Evolutionary conservation across 2,329 filamentous ascomycete species (phyloP).

Genomic region (Didymella segeticola): DNA sequence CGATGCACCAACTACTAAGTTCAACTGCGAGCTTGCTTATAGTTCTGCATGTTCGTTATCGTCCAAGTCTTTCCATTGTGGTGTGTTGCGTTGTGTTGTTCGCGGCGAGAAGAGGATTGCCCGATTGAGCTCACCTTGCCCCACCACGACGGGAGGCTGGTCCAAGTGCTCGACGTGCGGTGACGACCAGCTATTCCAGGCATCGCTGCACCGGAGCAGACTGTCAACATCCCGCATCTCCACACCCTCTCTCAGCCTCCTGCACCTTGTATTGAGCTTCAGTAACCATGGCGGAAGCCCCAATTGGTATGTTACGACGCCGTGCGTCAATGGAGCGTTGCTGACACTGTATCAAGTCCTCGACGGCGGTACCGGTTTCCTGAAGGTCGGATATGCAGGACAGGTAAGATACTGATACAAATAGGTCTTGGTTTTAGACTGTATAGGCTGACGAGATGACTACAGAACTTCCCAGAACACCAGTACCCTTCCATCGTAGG

Average conservation of each 20-base stretch:
- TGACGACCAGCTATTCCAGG: slow-evolving; percentile 24
- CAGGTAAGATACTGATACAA: slow-evolving; percentile 62
- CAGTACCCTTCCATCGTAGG: slow-evolving; percentile 99
- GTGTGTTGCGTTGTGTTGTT: not conserved
- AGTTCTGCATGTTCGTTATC: too few species aligned
- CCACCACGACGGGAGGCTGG: slow-evolving; percentile 21
- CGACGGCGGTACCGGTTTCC: slow-evolving; percentile 99
- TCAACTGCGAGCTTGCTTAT: too few species aligned
- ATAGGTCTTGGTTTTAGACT: too few species aligned
- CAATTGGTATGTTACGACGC: slow-evolving; percentile 53
- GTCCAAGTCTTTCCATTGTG: too few species aligned
- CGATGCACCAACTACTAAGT: too few species aligned
- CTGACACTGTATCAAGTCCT: slow-evolving; percentile 71
- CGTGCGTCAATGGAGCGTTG: slow-evolving; percentile 18
- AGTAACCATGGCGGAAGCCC: slow-evolving; percentile 55
- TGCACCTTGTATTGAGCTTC: slow-evolving; percentile 22
- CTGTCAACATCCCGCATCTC: slow-evolving; percentile 19
- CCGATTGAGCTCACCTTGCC: slow-evolving; percentile 25
- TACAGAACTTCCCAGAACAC: slow-evolving; percentile 95
- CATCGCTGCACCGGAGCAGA: slow-evolving; percentile 15
- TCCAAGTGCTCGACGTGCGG: slow-evolving; percentile 18
- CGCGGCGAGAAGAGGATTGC: slow-evolving; percentile 1
- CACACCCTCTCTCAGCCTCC: slow-evolving; percentile 1
- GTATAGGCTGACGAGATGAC: slow-evolving; percentile 15
- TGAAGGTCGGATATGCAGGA: slow-evolving; percentile 98